Evolutionary conservation across 2,329 filamentous ascomycete genomes (phyloP), one percentile per base, ranked within the genome.

Genomic region (Hirsutella minnesotensis): DNA sequence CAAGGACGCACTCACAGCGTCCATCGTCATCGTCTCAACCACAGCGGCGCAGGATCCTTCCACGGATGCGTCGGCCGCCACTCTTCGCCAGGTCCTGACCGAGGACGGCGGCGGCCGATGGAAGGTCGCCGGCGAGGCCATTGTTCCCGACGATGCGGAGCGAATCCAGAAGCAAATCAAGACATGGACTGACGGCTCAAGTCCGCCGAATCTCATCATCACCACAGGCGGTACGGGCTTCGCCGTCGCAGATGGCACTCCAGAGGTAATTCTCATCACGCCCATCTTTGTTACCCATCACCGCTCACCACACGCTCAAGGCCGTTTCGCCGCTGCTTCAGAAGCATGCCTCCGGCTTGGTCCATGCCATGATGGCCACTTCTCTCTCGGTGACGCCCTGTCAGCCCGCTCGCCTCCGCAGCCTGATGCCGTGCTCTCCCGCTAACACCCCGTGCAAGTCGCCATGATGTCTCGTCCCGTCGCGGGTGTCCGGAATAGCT

Each of bases 391-490:
- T 96, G 29, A 98, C 92, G 3, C 89, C 90, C 38, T 98, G 88
- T 94, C 67, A 68, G 84, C 65, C 36, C 10, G 5, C 15, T 18
- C 13, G 9, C 16, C 21, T 31, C 22, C 15, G 10, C n/a, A 9
- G 2, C 24, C 18, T n/a, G 15, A 9, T 10, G 9, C 22, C 4
- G 5, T 15, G 2, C 36, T 24, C n/a, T 7, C 35, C 19, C 24
- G n/a, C 37, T 43, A 39, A 42, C 16, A 21, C 9, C 9, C 5
- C 1, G 9, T 3, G 8, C 3, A 44, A 94, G 88, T 98, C 65
- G 92, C 92, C 37, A 82, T 95, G 68, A 98, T 98, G 92, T 86
- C 92, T 41, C 78, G 92, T 38, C 92, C 92, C 4, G 85, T 94
- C 12, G 92, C 92, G 19, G 92, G 92, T 3, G 80, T 94, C 3